Base-by-base conservation (phyloP, 768 basidiomycete species). In the Psilocybe subaeruginosa region DNA sequence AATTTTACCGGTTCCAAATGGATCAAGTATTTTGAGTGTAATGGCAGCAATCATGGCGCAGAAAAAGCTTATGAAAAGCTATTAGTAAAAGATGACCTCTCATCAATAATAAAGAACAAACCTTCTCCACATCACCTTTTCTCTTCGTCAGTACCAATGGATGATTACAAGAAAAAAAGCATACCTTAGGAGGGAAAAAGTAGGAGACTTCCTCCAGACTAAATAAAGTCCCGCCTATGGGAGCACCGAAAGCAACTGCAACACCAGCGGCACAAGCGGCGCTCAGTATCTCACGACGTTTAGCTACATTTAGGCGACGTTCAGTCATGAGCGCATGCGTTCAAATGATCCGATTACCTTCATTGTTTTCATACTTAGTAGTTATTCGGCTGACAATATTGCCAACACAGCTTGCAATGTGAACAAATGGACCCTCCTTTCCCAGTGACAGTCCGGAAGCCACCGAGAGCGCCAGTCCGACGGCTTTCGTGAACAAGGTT, bases 221-320 rank as follows among this genome's bases (percentile, higher is more conserved):
- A 73, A 97, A 97, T 54, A 97, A 72, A 0, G 93, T 94, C 11
- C 95, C 94, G 23, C 94, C 97, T 49, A 99, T 93, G 0, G 97
- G 97, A 0, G 97, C 96, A 49, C 97, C 97, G 70, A 99, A 98
- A 0, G 96, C 93, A 27, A 99, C 97, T 5, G 97, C 93, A 9
- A 99, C 97, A 30, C 97, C 97, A 23, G 97, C 97, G 5, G 97
- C 97, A 72, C 95, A 93, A 30, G 96, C 95, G 9, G 97, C 97
- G 62, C 93, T 95, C 39, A 99, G 78, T 56, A 99, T 89, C 77
- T 99, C 97, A 51, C 97, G 87, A 48, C 96, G 85, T 72, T 99
- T 99, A 12, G 87, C 95, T 95, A 60, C 16, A 29, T 58, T 14
- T 35, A 33, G 33, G 17, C 39, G 56, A 53, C 56, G 54, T 23